Base-by-base conservation (phyloP, 2,329 filamentous ascomycete species). In the Didymella glomerata region DNA sequence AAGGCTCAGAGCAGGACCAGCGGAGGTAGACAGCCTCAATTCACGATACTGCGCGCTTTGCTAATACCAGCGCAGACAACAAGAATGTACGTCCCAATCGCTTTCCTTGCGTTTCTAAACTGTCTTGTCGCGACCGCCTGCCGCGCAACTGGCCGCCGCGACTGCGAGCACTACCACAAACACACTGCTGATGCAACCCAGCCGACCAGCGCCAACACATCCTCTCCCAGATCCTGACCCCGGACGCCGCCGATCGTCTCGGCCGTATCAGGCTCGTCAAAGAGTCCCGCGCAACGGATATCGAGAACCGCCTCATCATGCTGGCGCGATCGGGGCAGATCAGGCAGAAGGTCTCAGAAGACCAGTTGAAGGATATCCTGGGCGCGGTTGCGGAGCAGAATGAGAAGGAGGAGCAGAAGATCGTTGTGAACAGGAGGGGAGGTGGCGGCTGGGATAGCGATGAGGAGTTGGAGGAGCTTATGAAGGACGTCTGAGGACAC, bases 261-360 rank as follows among this genome's bases (percentile, higher is more conserved):
- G 92, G 92, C 57, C 92, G 95, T 66, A 98, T 99, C 80, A 90
- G 94, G 32, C 88, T 99, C 61, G 95, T 99, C 74, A 98, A 98
- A 81, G 92, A 93, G 76, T 89, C 90, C 69, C 91, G 95, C 71
- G 95, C 95, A 34, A 86, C 85, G 62, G 93, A 97, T 72, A 87
- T 99, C 57, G 95, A 99, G 82, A 93, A 96, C 83, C 82, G 94
- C 49, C 86, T 99, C 56, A 93, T 99, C 78, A 93, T 90, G 88
- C 86, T 99, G 57, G 94, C 95, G 58, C 88, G 93, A 72, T 86
- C 89, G 24, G 93, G 94, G 24, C 95, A 98, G 82, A 83, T 99
- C 69, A 84, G 92, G 54, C 82, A 87, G 62, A 96, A 97, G 77
- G 92, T 99, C 46, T 94, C 90, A 1, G 95, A 99, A 79, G 88